phyloP scores from a whole-genome alignment of 306 rosid species.

The Prunus kanzakura region DNA sequence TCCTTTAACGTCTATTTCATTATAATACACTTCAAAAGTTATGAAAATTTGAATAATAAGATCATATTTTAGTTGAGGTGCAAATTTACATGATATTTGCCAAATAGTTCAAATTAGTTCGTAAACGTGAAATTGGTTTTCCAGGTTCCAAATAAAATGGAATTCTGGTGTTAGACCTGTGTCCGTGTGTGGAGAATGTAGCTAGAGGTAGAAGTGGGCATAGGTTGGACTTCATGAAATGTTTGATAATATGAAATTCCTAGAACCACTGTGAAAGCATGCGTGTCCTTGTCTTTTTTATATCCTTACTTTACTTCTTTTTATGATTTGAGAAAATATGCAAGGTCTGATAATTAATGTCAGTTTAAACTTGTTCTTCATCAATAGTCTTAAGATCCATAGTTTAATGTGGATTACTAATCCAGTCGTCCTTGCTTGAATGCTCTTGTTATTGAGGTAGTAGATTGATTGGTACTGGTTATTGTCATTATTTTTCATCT shows the following conservation, averaged over 20 bases:
- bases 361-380: not conserved
- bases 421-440: not conserved
- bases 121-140: not conserved
- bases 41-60: not conserved
- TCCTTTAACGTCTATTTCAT: not conserved
- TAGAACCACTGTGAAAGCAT: not conserved
- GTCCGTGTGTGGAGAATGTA: not conserved
- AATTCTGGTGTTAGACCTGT: not conserved
- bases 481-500: not conserved
- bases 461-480: not conserved
- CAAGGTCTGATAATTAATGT: not conserved
- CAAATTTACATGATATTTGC: not conserved
- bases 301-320: not conserved
- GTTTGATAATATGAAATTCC: not conserved
- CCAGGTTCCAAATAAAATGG: not conserved
- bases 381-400: not conserved
- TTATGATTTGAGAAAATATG: not conserved
- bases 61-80: not conserved
- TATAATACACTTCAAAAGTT: no score
- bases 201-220: not conserved
- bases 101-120: not conserved
- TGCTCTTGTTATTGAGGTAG: conserved; percentile 5
- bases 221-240: not conserved
- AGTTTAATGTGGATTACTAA: not conserved
- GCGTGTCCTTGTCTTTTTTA: not conserved